Conservation (phyloP, 179 eudicot species). For the Corrigiola litoralis region DNA sequence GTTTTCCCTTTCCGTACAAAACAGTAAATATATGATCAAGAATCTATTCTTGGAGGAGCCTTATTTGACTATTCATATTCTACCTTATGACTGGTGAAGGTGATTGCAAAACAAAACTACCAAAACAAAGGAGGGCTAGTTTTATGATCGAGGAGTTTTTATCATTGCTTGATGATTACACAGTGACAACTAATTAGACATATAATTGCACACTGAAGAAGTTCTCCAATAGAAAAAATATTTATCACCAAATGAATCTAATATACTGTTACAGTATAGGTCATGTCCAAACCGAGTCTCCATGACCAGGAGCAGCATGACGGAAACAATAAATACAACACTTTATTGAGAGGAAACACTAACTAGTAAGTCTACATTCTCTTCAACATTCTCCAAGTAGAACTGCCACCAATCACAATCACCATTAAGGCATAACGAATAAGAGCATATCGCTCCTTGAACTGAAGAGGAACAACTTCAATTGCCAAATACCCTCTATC, state of each 20-base stretch:
- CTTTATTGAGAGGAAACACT: slow-evolving; percentile 19
- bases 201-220: too few relatives aligned
- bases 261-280: slow-evolving; percentile 25
- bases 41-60: too few relatives aligned
- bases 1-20: too few relatives aligned
- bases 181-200: too few relatives aligned
- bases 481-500: slow-evolving; percentile 24
- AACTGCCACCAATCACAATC: slow-evolving; percentile 16
- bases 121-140: too few relatives aligned
- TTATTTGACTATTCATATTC: too few relatives aligned
- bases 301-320: slow-evolving; percentile 27
- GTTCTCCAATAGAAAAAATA: slow-evolving; percentile 21
- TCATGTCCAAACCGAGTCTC: slow-evolving; percentile 28
- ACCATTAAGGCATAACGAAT: slow-evolving; percentile 21
- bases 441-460: slow-evolving; percentile 14
- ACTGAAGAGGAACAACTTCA: slow-evolving; percentile 16
- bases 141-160: too few relatives aligned
- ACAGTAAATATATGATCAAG: too few relatives aligned
- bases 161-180: too few relatives aligned
- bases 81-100: too few relatives aligned
- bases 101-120: too few relatives aligned
- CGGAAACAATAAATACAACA: slow-evolving; percentile 27
- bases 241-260: slow-evolving; percentile 18
- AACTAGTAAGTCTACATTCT: slow-evolving; percentile 29
- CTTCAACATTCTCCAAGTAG: slow-evolving; percentile 19